A percentile compares a stretch with the other conserved stretches of the same genome.
These are phyloP conservation scores for Coemansia sp. DNA, from an alignment of 192 early-diverging fungal species.

Conservation along the genomic window DNA sequence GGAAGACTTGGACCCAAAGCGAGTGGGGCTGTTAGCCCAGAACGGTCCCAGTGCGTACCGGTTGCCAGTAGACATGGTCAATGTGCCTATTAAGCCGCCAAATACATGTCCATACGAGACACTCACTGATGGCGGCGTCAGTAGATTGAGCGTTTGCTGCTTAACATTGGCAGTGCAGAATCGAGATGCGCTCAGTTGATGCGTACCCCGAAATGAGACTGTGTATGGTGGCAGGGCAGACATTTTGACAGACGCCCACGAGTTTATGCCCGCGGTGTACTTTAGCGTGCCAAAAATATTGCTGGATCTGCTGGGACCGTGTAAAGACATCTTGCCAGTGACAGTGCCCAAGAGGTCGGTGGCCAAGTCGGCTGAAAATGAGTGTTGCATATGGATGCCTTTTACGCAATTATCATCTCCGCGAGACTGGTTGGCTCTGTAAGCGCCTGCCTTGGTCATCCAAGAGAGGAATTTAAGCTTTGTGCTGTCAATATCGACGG, in stretches of 20 bases:
- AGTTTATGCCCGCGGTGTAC: constrained; percentile 59
- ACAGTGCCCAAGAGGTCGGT: constrained; percentile 55
- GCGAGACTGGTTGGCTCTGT: neutral
- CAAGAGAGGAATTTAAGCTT: neutral
- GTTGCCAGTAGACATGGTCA: constrained; percentile 76
- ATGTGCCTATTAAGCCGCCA: constrained; percentile 63
- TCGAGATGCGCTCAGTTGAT: constrained; percentile 10
- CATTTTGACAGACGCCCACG: constrained; percentile 60
- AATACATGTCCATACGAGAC: constrained; percentile 66
- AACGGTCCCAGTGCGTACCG: constrained; percentile 33
- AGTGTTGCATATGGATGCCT: constrained; percentile 46
- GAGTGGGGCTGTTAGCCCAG: constrained; percentile 25
- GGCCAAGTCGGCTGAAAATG: constrained; percentile 62
- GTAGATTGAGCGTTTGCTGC: constrained; percentile 55
- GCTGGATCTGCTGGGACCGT: constrained; percentile 67
- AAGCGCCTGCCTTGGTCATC: neutral
- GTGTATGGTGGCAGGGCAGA: constrained; percentile 57
- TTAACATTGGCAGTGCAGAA: constrained; percentile 31
- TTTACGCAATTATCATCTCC: neutral
- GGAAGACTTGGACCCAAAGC: neutral
- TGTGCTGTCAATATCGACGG: constrained; percentile 35
- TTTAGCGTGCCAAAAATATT: constrained; percentile 76
- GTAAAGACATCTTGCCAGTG: constrained; percentile 62
- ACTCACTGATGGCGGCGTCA: constrained; percentile 65
- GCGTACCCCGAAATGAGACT: constrained; percentile 61